A percentile compares a stretch with the other conserved stretches of the same genome.
phyloP scores from a whole-genome alignment of 2,329 filamentous ascomycete species.

The Xylaria sp. region DNA sequence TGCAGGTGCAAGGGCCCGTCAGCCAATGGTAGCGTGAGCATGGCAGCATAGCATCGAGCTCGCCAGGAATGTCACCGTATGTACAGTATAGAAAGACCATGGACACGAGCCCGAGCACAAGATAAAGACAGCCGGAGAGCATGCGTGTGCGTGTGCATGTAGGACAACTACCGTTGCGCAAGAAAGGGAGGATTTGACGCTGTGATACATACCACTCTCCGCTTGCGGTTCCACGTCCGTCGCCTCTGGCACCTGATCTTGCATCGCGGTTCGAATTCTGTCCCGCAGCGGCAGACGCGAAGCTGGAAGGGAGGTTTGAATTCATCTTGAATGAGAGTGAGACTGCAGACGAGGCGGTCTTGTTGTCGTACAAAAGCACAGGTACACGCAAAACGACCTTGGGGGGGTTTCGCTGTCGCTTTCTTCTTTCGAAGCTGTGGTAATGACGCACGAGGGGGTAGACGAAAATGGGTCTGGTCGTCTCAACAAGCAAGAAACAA shows the following conservation, averaged over 20 bases:
- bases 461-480: constrained; percentile 10
- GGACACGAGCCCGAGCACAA: background rate
- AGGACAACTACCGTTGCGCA: constrained; percentile 9
- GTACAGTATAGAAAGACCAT: background rate
- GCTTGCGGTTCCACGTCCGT: constrained; percentile 65
- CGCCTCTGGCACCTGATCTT: constrained; percentile 67
- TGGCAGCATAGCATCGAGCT: background rate
- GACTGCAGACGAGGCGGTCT: constrained; percentile 21
- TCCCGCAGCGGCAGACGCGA: constrained; percentile 83
- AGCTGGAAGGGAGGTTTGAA: constrained; percentile 82
- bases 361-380: constrained; percentile 23
- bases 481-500: constrained; percentile 17
- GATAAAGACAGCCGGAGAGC: background rate
- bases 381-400: constrained; percentile 16
- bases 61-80: background rate
- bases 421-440: constrained; percentile 22
- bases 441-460: constrained; percentile 7
- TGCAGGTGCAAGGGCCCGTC: constrained; percentile 11
- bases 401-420: constrained; percentile 2
- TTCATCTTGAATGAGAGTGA: constrained; percentile 61
- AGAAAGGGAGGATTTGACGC: constrained; percentile 11
- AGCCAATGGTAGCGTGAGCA: constrained; percentile 3
- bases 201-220: constrained; percentile 75
- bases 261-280: constrained; percentile 72
- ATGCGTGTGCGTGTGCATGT: background rate